Base-by-base conservation (phyloP, 129 eudicot species). In the Chrysanthemum lavandulifolium region DNA sequence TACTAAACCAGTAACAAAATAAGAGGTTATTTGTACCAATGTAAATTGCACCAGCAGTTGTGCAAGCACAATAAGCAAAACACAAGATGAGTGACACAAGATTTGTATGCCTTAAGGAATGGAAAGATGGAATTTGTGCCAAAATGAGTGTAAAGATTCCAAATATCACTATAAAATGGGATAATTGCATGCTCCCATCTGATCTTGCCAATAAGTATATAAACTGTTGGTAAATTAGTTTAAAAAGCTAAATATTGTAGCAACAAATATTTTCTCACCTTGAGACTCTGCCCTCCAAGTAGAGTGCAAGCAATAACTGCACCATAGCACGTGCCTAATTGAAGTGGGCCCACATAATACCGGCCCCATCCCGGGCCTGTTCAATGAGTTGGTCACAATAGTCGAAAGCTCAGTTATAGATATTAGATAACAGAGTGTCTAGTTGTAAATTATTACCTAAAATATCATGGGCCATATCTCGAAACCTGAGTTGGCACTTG, bases 271-370 rank as follows among this genome's bases (percentile, higher is more conserved):
- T 57, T 12, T 10, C 74, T 40, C 12, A 84, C 96, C 93, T 90
- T 90, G 73, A 87, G 88, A 77, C 88, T 85, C 71, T 90, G 96
- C 18, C 93, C 96, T 65, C 96, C 96, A 5, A 90, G 93, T 40
- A 90, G 87, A n/a, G 81, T 87, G 61, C 81, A 81, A 13, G 93
- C 96, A 60, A 90, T 79, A 31, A 90, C 96, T 15, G 88, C 88
- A 53, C 87, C 88, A 45, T 87, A 90, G 73, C 96, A 90, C 25
- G 87, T 0, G 27, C 79, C 87, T 79, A 90, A 62, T 29, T 90
- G 93, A 77, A 90, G 91, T 49, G 93, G 96, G 56, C 90, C 90
- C 36, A 23, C 25, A 23, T 23, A 23, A 23, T 23, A 23, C 25
- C 25, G 25, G 25, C 25, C 25, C 25, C 25, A 23, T 23, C 25